Base-by-base conservation (phyloP, 768 basidiomycete genomes). In the Kwoniella europaea region DNA sequence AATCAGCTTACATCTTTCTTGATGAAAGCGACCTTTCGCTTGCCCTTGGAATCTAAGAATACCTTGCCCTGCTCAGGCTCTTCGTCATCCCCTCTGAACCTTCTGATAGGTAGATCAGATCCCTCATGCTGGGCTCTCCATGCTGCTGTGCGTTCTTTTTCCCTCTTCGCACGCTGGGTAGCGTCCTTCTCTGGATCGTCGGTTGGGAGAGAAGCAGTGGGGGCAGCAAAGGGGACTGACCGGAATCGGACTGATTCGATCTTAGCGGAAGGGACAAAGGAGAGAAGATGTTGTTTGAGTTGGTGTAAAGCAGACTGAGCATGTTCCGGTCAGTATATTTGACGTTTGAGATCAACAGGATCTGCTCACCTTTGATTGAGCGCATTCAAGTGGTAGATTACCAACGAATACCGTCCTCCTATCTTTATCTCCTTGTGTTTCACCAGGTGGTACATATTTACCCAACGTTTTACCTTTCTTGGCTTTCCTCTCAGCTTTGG, bases 241-340 rank as follows among this genome's bases (percentile, higher is more conserved):
- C 96, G 92, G 86, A 96, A 97, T 54, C 96, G 92, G 27, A 89
- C 88, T 4, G 94, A 94, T 79, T 98, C 96, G 73, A 97, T 90
- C 85, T 91, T 93, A 63, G 92, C 89, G 0, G 86, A 84, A 3
- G 92, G 90, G 15, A 92, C 86, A 71, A 88, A 87, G 0, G 90
- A 85, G 24, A 93, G 86, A 71, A 98, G 87, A 80, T 95, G 92
- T 29, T 88, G 87, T 71, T 89, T 89, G 35, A 98, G 85, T 73
- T 90, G 88, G 81, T 93, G 94, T 74, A 89, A 88, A 20, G 97
- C 74, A 20, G 68, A 64, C 29, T 42, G 10, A 10, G n/a, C 35
- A 41, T 43, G 61, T 22, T 20, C n/a, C 6, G 20, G 44, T 50
- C 12, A 20, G 57, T 35, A 9, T 9, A 18, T 6, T 55, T 13